These are phyloP conservation scores for Vigna radiata DNA, from an alignment of 306 rosid species.

Conservation along the genomic window DNA sequence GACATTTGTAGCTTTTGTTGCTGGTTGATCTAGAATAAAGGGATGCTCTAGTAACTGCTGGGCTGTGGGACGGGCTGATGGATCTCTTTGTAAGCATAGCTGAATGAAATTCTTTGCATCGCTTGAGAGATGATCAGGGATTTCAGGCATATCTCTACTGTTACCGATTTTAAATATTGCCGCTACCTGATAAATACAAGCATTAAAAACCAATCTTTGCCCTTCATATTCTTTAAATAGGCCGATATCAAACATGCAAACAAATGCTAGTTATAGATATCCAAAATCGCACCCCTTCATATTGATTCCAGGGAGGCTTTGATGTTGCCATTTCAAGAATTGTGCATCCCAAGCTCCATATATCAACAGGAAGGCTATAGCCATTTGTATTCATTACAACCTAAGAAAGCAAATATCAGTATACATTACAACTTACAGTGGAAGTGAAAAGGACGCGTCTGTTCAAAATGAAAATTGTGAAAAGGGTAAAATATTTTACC, in stretches of 20 bases:
- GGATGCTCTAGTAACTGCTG: conserved; percentile 69
- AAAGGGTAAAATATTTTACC: conserved; percentile 52
- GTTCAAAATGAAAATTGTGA: conserved; percentile 25
- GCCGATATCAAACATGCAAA: conserved; percentile 31
- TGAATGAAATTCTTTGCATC: conserved; percentile 85
- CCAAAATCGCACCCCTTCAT: conserved; percentile 87
- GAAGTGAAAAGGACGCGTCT: conserved; percentile 11
- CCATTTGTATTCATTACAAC: conserved; percentile 97
- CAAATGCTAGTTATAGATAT: conserved; percentile 37
- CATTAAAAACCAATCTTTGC: conserved; percentile 41
- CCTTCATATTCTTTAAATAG: conserved; percentile 34
- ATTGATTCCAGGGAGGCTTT: conserved; percentile 97
- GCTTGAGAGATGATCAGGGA: conserved; percentile 84
- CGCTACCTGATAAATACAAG: conserved; percentile 76
- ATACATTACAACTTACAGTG: conserved; percentile 15
- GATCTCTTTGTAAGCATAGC: conserved; percentile 85
- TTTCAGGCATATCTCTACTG: conserved; percentile 95
- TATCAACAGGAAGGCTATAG: conserved; percentile 88
- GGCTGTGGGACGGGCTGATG: conserved; percentile 82
- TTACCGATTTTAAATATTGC: conserved; percentile 97
- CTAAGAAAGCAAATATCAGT: conserved; percentile 54
- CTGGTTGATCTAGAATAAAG: conserved; percentile 78
- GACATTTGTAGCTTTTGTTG: conserved; percentile 68
- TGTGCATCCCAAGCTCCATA: conserved; percentile 98
- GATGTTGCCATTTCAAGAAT: conserved; percentile 98